Percentiles rank a stretch among this genome's conserved stretches.
Evolutionary conservation across 169 alveolate genomes (phyloP).

Genomic region (Plasmodium berghei): DNA sequence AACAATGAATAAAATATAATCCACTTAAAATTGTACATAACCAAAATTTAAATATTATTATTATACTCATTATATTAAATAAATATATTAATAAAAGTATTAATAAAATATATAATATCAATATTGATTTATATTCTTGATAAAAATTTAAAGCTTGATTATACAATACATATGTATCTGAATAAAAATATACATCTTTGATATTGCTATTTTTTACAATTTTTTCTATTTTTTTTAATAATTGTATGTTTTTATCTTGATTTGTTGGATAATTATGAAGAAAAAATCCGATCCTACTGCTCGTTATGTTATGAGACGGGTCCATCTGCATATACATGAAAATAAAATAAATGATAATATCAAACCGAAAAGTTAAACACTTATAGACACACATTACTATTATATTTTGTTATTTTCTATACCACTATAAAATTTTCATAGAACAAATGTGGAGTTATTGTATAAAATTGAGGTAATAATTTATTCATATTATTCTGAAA

Average conservation of each 20-base stretch:
- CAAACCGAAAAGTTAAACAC: background rate
- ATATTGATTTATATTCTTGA: slow-evolving; percentile 17
- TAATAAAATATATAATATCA: slow-evolving; percentile 21
- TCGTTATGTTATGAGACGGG: slow-evolving; percentile 5
- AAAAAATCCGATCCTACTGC: slow-evolving; percentile 41
- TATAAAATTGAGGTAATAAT: slow-evolving; percentile 28
- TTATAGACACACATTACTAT: background rate
- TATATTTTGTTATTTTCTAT: background rate
- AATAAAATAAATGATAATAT: background rate
- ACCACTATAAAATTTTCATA: slow-evolving; percentile 28
- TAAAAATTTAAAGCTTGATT: slow-evolving; percentile 39
- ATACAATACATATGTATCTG: slow-evolving; percentile 47
- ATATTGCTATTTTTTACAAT: slow-evolving; percentile 43
- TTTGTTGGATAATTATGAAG: slow-evolving; percentile 31
- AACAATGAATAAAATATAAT: slow-evolving; percentile 18
- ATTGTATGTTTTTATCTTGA: slow-evolving; percentile 12
- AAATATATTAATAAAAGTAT: slow-evolving; percentile 24
- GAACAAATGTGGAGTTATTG: slow-evolving; percentile 45
- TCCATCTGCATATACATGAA: slow-evolving; percentile 36
- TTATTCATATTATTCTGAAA: slow-evolving; percentile 6
- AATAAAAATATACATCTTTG: slow-evolving; percentile 40
- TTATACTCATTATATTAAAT: slow-evolving; percentile 22
- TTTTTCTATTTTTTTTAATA: slow-evolving; percentile 24
- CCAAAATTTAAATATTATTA: slow-evolving; percentile 45
- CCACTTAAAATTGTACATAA: slow-evolving; percentile 46